Conservation (phyloP, 2,329 filamentous ascomycete genomes). For the Fusarium chlamydosporum region DNA sequence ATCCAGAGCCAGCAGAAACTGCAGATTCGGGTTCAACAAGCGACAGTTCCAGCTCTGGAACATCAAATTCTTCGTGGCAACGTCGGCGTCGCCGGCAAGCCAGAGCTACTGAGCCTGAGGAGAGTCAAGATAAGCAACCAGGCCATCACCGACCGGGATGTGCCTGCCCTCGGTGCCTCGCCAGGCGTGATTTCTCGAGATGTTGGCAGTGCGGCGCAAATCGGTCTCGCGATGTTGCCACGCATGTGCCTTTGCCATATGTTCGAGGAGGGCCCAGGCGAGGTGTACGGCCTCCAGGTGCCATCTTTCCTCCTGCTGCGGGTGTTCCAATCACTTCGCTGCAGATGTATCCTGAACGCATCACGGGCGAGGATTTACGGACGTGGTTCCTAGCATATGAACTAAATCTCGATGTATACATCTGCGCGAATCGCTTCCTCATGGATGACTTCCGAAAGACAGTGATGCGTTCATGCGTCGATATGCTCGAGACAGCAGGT, state of each 20-base stretch:
- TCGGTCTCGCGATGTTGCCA: slow-evolving; percentile 30
- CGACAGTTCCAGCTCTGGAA: slow-evolving; percentile 40
- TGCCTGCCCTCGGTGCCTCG: slow-evolving; percentile 58
- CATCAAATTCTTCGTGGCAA: slow-evolving; percentile 43
- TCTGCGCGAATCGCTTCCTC: slow-evolving; percentile 63
- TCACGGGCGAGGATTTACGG: slow-evolving; percentile 61
- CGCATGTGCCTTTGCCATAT: not conserved
- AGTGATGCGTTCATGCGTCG: slow-evolving; percentile 60
- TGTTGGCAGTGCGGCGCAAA: slow-evolving; percentile 48
- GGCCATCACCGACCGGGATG: slow-evolving; percentile 62
- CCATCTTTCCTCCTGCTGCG: slow-evolving; percentile 11
- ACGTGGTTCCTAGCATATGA: slow-evolving; percentile 64
- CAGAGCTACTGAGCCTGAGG: slow-evolving; percentile 31
- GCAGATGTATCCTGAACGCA: slow-evolving; percentile 46
- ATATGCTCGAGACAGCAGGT: slow-evolving; percentile 62
- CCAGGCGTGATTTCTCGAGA: slow-evolving; percentile 37
- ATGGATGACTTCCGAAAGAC: slow-evolving; percentile 62
- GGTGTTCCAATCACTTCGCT: slow-evolving; percentile 10
- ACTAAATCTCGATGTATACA: slow-evolving; percentile 64
- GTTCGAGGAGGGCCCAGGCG: slow-evolving; percentile 24
- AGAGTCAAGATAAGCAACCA: slow-evolving; percentile 58
- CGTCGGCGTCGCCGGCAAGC: slow-evolving; percentile 37
- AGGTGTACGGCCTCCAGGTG: slow-evolving; percentile 15
- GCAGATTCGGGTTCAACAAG: slow-evolving; percentile 55
- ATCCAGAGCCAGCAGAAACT: slow-evolving; percentile 47